Base-by-base conservation (phyloP, 805 yeast species). In the Maudiozyma saulgeensis region DNA sequence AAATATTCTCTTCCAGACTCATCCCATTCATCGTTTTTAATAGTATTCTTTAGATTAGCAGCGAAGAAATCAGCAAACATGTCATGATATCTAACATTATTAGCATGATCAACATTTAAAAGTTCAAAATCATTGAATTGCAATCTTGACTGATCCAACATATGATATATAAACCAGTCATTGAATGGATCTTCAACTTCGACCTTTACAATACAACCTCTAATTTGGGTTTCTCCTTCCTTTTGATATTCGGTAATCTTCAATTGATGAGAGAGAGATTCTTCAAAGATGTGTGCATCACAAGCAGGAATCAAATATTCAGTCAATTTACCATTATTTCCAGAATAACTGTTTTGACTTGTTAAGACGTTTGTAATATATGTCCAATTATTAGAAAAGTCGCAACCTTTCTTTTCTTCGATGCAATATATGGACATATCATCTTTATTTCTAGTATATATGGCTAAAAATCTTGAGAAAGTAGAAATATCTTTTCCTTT, bases 1-100 rank as follows among this genome's bases (percentile, higher is more conserved):
- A 79, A 80, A 41, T 67, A 64, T 0, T 59, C 69, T 43, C 70
- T 64, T 1, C 82, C 82, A 8, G 69, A 70, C 7, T 56, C 53
- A 11, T 67, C 67, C 84, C 84, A 79, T 56, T 72, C 63, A 56
- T 80, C 84, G 47, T 66, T 56, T 3, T 55, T 55, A 6, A 74
- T 70, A 2, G 76, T 68, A 55, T 79, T 76, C 55, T 76, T 77
- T 62, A 80, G 62, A 19, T 67, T 64, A 0, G 57, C 53, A n/a
- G 69, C 79, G 57, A 79, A 79, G 45, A 65, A 69, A 13, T 71
- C 68, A 16, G 79, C 66, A 53, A 72, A 61, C 4, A 47, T 9
- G 38, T 56, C 59, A 34, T 71, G 70, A 44, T 60, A 58, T 6
- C 55, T 43, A 34, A 48, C 44, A 2, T 16, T 18, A 12, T 52